Conservation (phyloP, 257 asterid species). For the Vinca minor region DNA sequence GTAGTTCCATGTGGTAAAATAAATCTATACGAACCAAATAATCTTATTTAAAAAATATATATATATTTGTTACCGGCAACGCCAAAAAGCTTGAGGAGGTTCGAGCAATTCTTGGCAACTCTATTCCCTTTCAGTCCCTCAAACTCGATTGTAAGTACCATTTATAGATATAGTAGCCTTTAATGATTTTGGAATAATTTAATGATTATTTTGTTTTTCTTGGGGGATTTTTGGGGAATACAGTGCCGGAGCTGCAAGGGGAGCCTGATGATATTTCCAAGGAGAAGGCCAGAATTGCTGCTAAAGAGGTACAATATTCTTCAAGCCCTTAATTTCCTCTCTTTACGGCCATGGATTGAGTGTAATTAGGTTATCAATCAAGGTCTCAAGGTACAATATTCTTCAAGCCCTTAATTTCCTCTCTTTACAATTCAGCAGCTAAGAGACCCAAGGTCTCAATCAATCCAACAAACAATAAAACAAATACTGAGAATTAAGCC, state of each 20-base stretch:
- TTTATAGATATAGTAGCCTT: background rate
- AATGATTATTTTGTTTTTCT: background rate
- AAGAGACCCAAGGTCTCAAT: too few species aligned
- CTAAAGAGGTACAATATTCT: slow-evolving; percentile 62
- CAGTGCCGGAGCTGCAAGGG: slow-evolving; percentile 94
- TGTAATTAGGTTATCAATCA: slow-evolving; percentile 1
- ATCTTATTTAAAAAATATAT: too few species aligned
- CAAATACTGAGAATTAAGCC: too few species aligned
- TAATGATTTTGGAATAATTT: background rate
- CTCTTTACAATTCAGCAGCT: too few species aligned
- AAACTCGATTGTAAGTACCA: slow-evolving; percentile 64
- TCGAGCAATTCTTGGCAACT: slow-evolving; percentile 63
- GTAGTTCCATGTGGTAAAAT: too few species aligned
- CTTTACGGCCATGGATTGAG: background rate
- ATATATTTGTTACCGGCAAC: slow-evolving; percentile 93
- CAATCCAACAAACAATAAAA: too few species aligned
- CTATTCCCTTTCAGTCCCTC: slow-evolving; percentile 80
- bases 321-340: background rate
- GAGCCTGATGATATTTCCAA: slow-evolving; percentile 92
- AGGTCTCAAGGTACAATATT: too few species aligned
- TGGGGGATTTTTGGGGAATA: background rate
- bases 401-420: too few species aligned
- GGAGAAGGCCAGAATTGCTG: slow-evolving; percentile 86
- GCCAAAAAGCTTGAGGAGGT: slow-evolving; percentile 93
- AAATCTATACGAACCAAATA: too few species aligned